phyloP scores from a whole-genome alignment of 371 early-diverging fungal species.

The Amoeboaphelidium occidentale region DNA sequence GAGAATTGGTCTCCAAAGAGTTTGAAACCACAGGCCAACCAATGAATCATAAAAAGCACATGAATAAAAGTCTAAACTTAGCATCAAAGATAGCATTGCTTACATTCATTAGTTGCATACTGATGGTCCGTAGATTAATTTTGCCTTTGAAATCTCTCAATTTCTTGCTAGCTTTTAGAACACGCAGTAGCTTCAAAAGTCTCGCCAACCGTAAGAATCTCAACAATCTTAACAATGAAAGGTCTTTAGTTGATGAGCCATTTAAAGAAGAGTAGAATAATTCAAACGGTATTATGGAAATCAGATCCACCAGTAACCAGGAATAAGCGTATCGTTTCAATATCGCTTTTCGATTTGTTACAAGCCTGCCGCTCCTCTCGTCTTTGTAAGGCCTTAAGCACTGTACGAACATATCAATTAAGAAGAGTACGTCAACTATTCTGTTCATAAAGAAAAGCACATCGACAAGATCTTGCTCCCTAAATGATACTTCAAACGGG shows the following conservation, averaged over 20 bases:
- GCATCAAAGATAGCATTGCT: conserved; percentile 1
- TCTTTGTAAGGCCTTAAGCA: conserved; percentile 17
- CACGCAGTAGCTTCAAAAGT: conserved; percentile 17
- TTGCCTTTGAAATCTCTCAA: conserved; percentile 15
- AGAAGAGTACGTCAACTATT: conserved; percentile 18
- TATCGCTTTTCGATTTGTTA: conserved; percentile 11
- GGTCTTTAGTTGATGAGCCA: conserved; percentile 1
- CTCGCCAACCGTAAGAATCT: conserved; percentile 15
- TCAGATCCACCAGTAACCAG: conserved; percentile 18
- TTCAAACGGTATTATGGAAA: conserved; percentile 19
- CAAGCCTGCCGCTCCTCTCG: conserved; percentile 11
- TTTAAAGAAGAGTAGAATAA: conserved; percentile 4
- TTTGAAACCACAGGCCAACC: conserved; percentile 23
- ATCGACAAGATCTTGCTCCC: conserved; percentile 5
- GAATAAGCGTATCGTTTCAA: conserved; percentile 9
- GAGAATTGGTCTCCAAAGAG: conserved; percentile 14
- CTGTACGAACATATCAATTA: conserved; percentile 19
- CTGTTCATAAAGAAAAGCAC: conserved; percentile 13
- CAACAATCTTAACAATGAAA: conserved; percentile 11
- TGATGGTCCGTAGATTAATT: conserved; percentile 13
- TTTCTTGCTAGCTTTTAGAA: conserved; percentile 18
- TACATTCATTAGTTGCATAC: conserved; percentile 15
- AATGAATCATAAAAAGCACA: conserved; percentile 16
- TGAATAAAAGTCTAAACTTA: conserved; percentile 9
- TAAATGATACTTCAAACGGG: no score